phyloP scores from a whole-genome alignment of 345 rosid genomes.

The Trapa bicornis region DNA sequence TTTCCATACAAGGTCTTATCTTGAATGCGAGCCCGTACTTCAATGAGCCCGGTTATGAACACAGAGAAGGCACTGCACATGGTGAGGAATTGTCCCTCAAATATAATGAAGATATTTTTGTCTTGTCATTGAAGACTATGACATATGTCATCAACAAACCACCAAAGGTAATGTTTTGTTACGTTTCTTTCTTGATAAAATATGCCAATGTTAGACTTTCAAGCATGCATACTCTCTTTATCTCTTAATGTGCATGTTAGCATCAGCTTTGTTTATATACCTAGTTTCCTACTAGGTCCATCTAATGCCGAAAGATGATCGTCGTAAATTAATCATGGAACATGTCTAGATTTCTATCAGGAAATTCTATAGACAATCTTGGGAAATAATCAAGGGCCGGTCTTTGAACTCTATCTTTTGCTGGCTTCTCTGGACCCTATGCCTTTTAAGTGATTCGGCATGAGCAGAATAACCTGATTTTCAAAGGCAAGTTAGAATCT shows the following conservation, averaged over 20 bases:
- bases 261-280: not conserved
- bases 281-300: not conserved
- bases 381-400: too few species aligned
- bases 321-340: too few species aligned
- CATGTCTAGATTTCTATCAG: too few species aligned
- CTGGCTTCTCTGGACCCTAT: too few species aligned
- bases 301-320: too few species aligned
- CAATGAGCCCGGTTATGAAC: constrained; percentile 77
- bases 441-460: too few species aligned
- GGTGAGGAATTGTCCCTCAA: constrained; percentile 40
- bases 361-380: too few species aligned
- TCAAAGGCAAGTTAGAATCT: too few species aligned
- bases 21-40: constrained; percentile 73
- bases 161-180: constrained; percentile 48
- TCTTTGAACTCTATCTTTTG: too few species aligned
- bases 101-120: constrained; percentile 56
- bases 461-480: too few species aligned
- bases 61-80: constrained; percentile 21
- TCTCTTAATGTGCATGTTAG: not conserved
- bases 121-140: constrained; percentile 66
- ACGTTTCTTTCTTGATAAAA: not conserved
- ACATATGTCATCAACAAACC: constrained; percentile 54
- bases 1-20: constrained; percentile 86
- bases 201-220: not conserved
- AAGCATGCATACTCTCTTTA: not conserved